Base-by-base conservation (phyloP, 2,329 filamentous ascomycete genomes). In the Gaeumannomyces sp. region DNA sequence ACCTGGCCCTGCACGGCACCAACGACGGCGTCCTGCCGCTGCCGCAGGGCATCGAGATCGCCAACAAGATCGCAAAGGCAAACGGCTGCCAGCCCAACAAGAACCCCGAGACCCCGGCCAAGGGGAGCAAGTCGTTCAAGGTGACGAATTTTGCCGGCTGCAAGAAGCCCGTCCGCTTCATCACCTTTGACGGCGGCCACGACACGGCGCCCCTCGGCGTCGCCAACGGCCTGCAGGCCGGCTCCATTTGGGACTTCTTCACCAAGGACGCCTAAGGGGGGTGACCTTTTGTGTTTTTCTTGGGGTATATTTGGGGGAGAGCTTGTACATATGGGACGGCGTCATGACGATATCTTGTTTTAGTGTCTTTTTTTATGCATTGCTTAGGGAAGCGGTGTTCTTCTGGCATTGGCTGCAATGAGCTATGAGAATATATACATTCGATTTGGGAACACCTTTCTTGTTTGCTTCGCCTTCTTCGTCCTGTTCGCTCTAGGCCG, bases 11-110 rank as follows among this genome's bases (percentile, higher is more conserved):
- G 29, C 63, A 61, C 29, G 63, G 63, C 29, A 38, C 73, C 13
- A 69, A 66, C 27, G 77, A 79, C 65, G 63, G 64, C n/a, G n/a
- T 62, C 61, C 70, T 79, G 8, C 70, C 72, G n/a, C 73, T 78
- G 45, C 64, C 69, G 4, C 64, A 64, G 11, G 76, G 75, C 33
- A 65, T 72, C 4, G 62, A 69, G 65, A 70, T 79, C 66, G 72
- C 75, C 10, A 75, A 78, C 64, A 71, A 69, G 53, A 78, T 78
- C 65, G 72, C 76, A 56, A 62, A 62, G 35, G 45, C 16, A 22
- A 25, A 62, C 11, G 33, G n/a, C 60, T 53, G 50, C 25, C 45
- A 56, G 45, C 13, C 22, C 22, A 57, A 28, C 22, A n/a, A 11
- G 45, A 28, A 16, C 31, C 27, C 45, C 45, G 45, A 10, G 22